Base-by-base conservation (phyloP, 2,329 filamentous ascomycete species). In the Phialophora macrospora region DNA sequence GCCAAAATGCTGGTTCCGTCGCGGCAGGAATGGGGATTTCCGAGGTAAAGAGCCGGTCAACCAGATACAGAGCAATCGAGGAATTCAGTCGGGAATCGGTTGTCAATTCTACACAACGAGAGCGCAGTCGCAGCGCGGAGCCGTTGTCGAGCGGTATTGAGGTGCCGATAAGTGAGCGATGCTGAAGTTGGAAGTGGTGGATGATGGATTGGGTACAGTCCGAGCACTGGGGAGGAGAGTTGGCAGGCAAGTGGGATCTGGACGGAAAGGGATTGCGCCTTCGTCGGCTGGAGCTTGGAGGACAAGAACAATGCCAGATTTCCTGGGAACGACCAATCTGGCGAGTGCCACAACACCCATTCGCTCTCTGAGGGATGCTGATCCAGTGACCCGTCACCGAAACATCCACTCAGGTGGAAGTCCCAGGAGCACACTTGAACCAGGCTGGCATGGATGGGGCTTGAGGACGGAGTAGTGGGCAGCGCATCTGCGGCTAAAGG, bases 341-440 rank as follows among this genome's bases (percentile, higher is more conserved):
- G 52, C 28, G 52, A 20, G 26, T 55, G 52, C 26, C 52, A 44
- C 55, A 32, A 28, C 55, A 22, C 32, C 32, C 57, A 22, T 38
- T 44, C 44, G 32, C 30, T 20, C 22, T n/a, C 22, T 38, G 17
- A 14, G 6, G 26, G 20, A 6, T 26, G 34, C 30, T 46, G 38
- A 46, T 20, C 60, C 60, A 63, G 60, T 63, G 34, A 57, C 54
- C 52, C 52, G 30, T 41, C 60, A 63, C 51, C 20, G 24, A 52
- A 57, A 57, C 41, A 30, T 49, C 26, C 41, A 63, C 41, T 57
- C 17, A 28, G 17, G 57, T 58, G 34, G 55, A 22, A 28, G 8
- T 41, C 17, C 38, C 6, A 44, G 38, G 38, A 44, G 38, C 38
- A 9, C 38, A n/a, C 38, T 44, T 30, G 48, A 7, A 44, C 41